Base-by-base conservation (phyloP, 176 grass and related monocot genomes). In the Rhipidocladum racemiflorum region DNA sequence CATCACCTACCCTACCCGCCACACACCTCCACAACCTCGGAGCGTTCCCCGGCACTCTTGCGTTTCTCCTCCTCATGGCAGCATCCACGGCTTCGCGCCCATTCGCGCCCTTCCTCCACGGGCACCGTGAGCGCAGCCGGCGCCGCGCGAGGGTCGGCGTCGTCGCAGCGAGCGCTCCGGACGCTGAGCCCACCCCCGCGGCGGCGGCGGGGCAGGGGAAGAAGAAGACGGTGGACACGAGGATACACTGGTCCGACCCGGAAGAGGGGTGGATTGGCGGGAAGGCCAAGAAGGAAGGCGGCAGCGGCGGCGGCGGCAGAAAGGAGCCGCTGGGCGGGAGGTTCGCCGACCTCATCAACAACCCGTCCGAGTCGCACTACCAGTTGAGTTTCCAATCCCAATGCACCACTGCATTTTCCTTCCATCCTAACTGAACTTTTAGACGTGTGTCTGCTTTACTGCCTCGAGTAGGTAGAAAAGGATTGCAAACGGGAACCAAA, bases 181-280 rank as follows among this genome's bases (percentile, higher is more conserved):
- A 74, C 14, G 84, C 76, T 16, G 88, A 94, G 54, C 81, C 84
- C 0, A 57, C 83, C 21, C 51, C 74, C 32, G 32, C 32, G 32
- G 32, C 32, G 32, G 32, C 32, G 1, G 67, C 80, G 5, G 83
- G 68, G 34, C 87, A 76, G 6, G 77, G 59, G 46, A 89, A 44
- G 91, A 89, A 86, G 84, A 91, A 88, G 32, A 86, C 88, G 18
- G 90, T 97, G 60, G 95, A 97, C 91, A 97, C 95, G 9, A 92
- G 95, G 90, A 94, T 97, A 42, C 92, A 97, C 81, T 94, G 95
- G 95, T 88, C 81, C 1, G 88, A 84, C 75, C 88, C 91, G 9
- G 78, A 97, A 62, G 95, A 97, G 79, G 95, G 95, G 20, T 97
- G 95, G 92, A n/a, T 94, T 1, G 92, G 92, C 7, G 92, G 81